Conservation (phyloP, 164 flowering plant genomes). For the Litsea cubeba region DNA sequence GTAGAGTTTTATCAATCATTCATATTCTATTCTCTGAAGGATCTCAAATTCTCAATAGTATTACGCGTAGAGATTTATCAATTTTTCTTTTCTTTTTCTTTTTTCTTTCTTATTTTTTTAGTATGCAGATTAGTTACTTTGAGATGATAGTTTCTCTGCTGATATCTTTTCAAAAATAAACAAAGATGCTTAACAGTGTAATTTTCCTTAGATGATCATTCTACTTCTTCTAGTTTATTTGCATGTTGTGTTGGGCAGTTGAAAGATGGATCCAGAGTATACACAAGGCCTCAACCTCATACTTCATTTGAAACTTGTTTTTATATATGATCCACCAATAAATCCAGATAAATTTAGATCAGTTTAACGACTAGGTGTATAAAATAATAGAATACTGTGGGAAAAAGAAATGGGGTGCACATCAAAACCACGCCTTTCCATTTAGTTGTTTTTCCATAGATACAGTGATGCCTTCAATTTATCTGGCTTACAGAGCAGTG, state of each 20-base stretch:
- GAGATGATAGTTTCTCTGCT: neutral
- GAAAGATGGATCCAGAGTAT: no score
- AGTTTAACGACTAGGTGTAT: no score
- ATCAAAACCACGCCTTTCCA: neutral
- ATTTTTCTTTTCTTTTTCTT: no score
- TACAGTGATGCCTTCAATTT: neutral
- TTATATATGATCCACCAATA: no score
- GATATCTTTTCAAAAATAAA: neutral
- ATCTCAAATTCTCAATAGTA: neutral
- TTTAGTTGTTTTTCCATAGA: neutral
- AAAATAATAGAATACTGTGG: no score
- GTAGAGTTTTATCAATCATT: neutral
- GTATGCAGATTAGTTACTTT: no score
- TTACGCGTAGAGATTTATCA: no score
- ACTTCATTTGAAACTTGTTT: no score
- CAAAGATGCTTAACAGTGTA: neutral
- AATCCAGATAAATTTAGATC: no score
- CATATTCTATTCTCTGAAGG: neutral
- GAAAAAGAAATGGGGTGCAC: neutral
- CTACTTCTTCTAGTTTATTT: neutral
- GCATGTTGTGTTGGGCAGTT: no score
- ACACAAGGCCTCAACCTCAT: no score
- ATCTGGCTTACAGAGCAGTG: neutral
- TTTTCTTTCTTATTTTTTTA: no score
- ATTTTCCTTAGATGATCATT: neutral